These are phyloP conservation scores for Calocybe cyanea DNA, from an alignment of 768 basidiomycete genomes.

Conservation along the genomic window DNA sequence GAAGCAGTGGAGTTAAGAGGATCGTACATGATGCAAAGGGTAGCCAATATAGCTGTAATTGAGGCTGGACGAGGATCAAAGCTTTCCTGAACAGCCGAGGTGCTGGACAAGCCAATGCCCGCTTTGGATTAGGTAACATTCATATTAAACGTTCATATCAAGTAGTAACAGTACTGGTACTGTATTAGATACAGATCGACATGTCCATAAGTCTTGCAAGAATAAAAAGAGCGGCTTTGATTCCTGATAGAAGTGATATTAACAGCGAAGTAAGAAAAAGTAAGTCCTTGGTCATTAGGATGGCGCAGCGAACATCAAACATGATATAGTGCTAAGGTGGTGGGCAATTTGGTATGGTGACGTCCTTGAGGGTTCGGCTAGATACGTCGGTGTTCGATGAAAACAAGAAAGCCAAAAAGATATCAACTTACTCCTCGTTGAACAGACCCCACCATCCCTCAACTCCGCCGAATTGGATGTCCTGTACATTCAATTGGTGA, in stretches of 20 bases:
- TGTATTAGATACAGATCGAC: too few species aligned
- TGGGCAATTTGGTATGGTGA: conserved; percentile 61
- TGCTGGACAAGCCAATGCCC: too few species aligned
- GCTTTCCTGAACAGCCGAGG: too few species aligned
- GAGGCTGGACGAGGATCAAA: too few species aligned
- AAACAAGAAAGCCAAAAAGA: not conserved
- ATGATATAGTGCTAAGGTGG: conserved; percentile 20
- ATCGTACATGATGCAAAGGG: conserved; percentile 53
- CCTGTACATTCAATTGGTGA: conserved; percentile 28
- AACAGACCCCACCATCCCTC: conserved; percentile 56
- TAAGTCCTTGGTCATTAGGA: too few species aligned
- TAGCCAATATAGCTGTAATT: too few species aligned
- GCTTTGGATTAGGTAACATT: too few species aligned
- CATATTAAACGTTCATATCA: too few species aligned
- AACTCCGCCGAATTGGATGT: conserved; percentile 70
- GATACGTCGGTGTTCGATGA: conserved; percentile 1
- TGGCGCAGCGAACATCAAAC: too few species aligned
- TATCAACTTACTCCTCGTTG: conserved; percentile 35
- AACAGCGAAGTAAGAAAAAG: not conserved
- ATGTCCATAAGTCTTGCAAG: too few species aligned
- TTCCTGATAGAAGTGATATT: not conserved
- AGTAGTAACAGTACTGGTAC: too few species aligned
- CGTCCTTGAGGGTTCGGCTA: conserved; percentile 67
- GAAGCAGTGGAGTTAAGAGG: conserved; percentile 58
- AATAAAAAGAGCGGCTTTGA: too few species aligned